Conservation (phyloP, 108 stramenopile species). For the Poteriospumella lacustris region DNA sequence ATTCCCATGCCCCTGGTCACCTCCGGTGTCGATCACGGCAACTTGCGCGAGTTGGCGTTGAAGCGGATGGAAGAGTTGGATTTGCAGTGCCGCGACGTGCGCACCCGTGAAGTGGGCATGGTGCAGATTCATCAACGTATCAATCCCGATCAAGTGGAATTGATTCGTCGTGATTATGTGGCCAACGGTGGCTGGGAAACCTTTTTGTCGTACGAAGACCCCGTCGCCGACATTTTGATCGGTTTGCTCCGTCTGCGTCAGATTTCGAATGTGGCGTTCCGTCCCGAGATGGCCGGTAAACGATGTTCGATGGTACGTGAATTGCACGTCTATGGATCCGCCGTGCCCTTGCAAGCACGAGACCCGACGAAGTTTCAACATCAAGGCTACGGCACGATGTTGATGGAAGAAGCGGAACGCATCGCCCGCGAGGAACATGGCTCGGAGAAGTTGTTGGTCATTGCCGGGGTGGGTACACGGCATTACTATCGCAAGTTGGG, state of each 20-base stretch:
- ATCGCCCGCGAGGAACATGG: conserved; percentile 84
- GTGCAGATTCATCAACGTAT: conserved; percentile 79
- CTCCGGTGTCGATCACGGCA: conserved; percentile 87
- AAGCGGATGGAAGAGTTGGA: conserved; percentile 74
- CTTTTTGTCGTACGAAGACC: conserved; percentile 86
- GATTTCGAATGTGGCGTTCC: conserved; percentile 55
- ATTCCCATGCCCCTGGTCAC: conserved; percentile 92
- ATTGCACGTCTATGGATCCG: conserved; percentile 93
- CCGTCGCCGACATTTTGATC: conserved; percentile 76
- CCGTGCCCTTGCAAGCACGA: conserved; percentile 73
- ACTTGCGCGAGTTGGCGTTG: conserved; percentile 78
- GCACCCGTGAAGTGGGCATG: conserved; percentile 88
- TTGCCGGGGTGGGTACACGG: conserved; percentile 88
- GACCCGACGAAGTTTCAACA: conserved; percentile 89
- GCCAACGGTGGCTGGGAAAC: conserved; percentile 94
- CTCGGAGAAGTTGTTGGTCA: conserved; percentile 78
- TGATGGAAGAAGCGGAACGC: conserved; percentile 92
- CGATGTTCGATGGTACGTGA: conserved; percentile 74
- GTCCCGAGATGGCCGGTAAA: conserved; percentile 60
- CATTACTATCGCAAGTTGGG: conserved; percentile 92
- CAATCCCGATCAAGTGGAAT: conserved; percentile 83
- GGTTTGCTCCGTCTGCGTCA: conserved; percentile 64
- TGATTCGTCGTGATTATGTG: conserved; percentile 79
- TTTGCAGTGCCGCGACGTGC: conserved; percentile 81
- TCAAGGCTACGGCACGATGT: conserved; percentile 82